A percentile compares a stretch with the other conserved stretches of the same genome.
phyloP scores from a whole-genome alignment of 306 rosid species.

The Citrullus amarus region DNA sequence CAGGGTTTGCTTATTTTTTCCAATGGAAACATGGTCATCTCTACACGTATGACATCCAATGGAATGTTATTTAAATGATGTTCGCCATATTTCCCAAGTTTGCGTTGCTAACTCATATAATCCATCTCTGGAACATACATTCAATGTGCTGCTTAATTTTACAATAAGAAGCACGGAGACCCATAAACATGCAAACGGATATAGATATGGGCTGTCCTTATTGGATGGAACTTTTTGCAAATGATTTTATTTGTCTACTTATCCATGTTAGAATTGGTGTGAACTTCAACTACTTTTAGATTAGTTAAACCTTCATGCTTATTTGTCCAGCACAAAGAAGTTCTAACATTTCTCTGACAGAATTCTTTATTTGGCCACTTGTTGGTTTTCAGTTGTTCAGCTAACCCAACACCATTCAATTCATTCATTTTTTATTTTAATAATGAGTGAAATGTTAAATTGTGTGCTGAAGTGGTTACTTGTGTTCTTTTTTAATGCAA shows the following conservation, averaged over 20 bases:
- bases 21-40: slow-evolving; percentile 64
- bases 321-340: not conserved
- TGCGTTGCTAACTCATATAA: not conserved
- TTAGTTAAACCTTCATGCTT: not conserved
- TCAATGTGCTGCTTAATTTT: not conserved
- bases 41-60: slow-evolving; percentile 37
- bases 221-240: not conserved
- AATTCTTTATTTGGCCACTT: no score
- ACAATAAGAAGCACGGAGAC: not conserved
- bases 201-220: not conserved
- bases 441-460: not conserved
- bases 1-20: slow-evolving; percentile 75
- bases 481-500: not conserved
- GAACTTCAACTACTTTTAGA: not conserved
- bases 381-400: not conserved
- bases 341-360: not conserved
- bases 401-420: not conserved
- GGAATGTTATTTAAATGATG: slow-evolving; percentile 3
- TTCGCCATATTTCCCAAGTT: not conserved
- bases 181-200: not conserved
- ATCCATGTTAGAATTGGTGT: not conserved
- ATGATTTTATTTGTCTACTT: not conserved
- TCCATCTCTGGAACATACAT: not conserved
- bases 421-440: not conserved
- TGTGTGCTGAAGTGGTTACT: not conserved